Percentiles rank a stretch among this genome's conserved stretches.
These are phyloP conservation scores for Athelia sp. DNA, from an alignment of 1,284 basidiomycete genomes.

Conservation along the genomic window DNA sequence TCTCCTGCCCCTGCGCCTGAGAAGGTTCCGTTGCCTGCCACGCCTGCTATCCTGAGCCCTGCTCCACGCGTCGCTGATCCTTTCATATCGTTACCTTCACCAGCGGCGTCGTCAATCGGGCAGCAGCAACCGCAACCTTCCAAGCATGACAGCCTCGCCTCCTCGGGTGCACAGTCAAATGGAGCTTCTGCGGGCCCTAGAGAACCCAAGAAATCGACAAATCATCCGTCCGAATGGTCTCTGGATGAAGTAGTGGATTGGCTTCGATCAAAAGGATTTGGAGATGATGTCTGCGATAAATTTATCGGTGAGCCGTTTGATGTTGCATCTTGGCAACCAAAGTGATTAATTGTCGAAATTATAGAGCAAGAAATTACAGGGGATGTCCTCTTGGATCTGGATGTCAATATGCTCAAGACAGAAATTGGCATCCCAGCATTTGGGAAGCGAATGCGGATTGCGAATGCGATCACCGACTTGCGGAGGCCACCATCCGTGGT, in stretches of 20 bases:
- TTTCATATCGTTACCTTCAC: slow-evolving; percentile 30
- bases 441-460: slow-evolving; percentile 91
- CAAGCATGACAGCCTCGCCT: slow-evolving; percentile 28
- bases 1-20: slow-evolving; percentile 11
- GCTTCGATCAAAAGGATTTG: slow-evolving; percentile 83
- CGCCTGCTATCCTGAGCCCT: slow-evolving; percentile 7
- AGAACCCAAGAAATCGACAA: slow-evolving; percentile 13
- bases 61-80: slow-evolving; percentile 12
- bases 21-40: slow-evolving; percentile 11
- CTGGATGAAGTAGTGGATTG: slow-evolving; percentile 91
- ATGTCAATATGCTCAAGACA: slow-evolving; percentile 86
- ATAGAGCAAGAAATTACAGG: slow-evolving; percentile 97
- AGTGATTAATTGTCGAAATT: slow-evolving; percentile 3
- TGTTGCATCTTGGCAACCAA: slow-evolving; percentile 2
- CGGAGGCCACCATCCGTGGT: slow-evolving; percentile 60
- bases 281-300: slow-evolving; percentile 76
- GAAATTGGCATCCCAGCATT: slow-evolving; percentile 95
- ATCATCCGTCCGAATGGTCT: slow-evolving; percentile 72
- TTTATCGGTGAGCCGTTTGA: slow-evolving; percentile 62
- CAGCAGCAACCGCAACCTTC: slow-evolving; percentile 23
- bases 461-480: slow-evolving; percentile 92
- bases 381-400: slow-evolving; percentile 93
- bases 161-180: slow-evolving; percentile 3
- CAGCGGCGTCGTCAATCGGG: slow-evolving; percentile 30
- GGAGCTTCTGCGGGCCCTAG: neutral